Evolutionary conservation across 2,329 filamentous ascomycete species (phyloP), one percentile per base, ranked within the genome.

Genomic region (Stemphylium lycopersici): DNA sequence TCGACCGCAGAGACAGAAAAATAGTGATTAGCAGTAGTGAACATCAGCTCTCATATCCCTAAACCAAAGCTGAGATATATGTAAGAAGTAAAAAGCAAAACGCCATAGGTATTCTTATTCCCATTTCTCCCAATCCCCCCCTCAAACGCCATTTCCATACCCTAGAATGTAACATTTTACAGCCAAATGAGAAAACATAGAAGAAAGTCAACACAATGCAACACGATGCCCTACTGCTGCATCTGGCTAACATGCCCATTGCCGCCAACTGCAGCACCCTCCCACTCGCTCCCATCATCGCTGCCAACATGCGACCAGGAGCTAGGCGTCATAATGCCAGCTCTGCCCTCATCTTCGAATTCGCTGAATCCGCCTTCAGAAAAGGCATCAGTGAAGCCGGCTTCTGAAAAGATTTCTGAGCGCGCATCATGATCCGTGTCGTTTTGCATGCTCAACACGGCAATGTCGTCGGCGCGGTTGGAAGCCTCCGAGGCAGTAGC

Each of bases 301-400:
- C 72, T 76, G 2, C 73, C 75, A 8, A 77, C 69, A 51, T 77
- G 75, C 34, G 73, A 75, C 75, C 75, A 77, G 20, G 67, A 71
- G 12, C 58, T 68, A 8, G 75, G 75, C 6, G 75, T 77, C 66
- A 71, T 68, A 13, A 70, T 62, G 13, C 74, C 74, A 3, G 41
- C 13, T 32, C 52, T 26, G 8, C 16, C 41, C 0, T 45, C 62
- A 12, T 61, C 44, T 12, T 62, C 61, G 4, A 68, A 55, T 42
- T 74, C 73, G 36, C 70, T 72, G 52, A 72, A 74, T 0, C 70
- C 68, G 1, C 60, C 63, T 29, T 74, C 72, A 0, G 65, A 70
- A 58, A 73, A 70, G 2, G 72, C 72, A 18, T 76, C 74, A 2
- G 70, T 73, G 37, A 74, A 76, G 7, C 71, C 73, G 32, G 63